A percentile compares a stretch with the other conserved stretches of the same genome.
phyloP scores from a whole-genome alignment of 1,284 basidiomycete genomes.

The Cryptococcus amylolentus region DNA sequence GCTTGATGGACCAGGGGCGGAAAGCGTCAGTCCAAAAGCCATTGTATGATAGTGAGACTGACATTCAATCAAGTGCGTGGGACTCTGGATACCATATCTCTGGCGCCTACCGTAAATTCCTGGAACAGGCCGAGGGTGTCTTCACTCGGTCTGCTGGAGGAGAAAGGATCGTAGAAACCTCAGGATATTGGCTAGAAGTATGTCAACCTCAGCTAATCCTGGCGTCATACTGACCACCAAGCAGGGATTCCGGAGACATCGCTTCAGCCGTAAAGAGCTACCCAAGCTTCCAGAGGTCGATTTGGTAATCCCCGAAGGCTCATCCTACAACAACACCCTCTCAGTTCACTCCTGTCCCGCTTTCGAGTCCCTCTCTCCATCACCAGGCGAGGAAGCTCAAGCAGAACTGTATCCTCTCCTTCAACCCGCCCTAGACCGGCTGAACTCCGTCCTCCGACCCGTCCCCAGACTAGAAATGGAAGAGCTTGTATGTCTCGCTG shows the following conservation, averaged over 20 bases:
- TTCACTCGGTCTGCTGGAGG: conserved; percentile 66
- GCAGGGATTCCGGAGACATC: conserved; percentile 24
- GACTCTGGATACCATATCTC: conserved; percentile 26
- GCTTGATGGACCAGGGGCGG: conserved; percentile 67
- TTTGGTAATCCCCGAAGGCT: conserved; percentile 35
- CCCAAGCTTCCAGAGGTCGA: conserved; percentile 22
- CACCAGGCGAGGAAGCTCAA: conserved; percentile 54
- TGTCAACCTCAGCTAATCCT: conserved; percentile 5
- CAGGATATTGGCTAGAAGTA: conserved; percentile 67
- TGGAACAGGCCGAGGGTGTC: conserved; percentile 51
- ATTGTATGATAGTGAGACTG: no score
- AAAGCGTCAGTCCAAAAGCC: conserved; percentile 58
- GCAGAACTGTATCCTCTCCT: conserved; percentile 59
- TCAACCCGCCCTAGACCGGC: conserved; percentile 50
- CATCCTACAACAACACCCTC: conserved; percentile 66
- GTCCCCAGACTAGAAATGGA: conserved; percentile 59
- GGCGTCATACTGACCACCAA: neutral
- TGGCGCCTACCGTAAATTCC: conserved; percentile 40
- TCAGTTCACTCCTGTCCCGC: conserved; percentile 66
- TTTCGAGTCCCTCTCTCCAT: conserved; percentile 47
- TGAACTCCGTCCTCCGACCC: conserved; percentile 57
- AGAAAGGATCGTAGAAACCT: conserved; percentile 63
- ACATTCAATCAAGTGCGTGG: conserved; percentile 23
- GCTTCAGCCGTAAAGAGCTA: conserved; percentile 18
- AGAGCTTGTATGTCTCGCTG: conserved; percentile 64